These are phyloP conservation scores for Saussurea involucrata DNA, from an alignment of 129 eudicot species.

Conservation along the genomic window DNA sequence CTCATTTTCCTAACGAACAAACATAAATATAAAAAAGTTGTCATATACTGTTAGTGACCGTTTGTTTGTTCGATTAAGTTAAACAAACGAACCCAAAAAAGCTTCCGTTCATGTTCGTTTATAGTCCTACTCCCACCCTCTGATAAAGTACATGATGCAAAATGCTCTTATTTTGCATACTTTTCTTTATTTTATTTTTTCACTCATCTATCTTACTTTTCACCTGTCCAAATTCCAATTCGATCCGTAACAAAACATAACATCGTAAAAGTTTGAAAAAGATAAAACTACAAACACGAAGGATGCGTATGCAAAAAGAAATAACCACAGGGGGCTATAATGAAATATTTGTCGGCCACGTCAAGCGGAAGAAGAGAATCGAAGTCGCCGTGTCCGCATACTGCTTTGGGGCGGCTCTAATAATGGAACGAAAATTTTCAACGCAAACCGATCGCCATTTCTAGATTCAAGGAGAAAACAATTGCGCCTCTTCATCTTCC, in stretches of 20 bases:
- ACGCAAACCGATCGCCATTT: slow-evolving; percentile 19
- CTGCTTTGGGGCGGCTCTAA: neutral
- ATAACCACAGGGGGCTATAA: neutral
- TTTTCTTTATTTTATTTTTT: no score
- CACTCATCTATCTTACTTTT: no score
- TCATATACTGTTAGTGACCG: neutral
- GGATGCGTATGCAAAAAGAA: neutral
- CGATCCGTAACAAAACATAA: no score
- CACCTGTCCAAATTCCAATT: no score
- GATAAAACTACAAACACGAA: neutral
- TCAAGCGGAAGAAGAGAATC: slow-evolving; percentile 5
- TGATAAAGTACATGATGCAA: neutral
- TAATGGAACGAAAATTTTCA: slow-evolving; percentile 9
- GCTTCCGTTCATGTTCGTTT: no score
- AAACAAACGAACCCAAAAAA: no score
- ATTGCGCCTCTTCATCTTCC: neutral
- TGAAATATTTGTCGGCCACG: neutral
- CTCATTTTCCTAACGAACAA: neutral
- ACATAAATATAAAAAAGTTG: neutral
- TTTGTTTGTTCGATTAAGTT: no score
- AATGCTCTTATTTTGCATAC: neutral
- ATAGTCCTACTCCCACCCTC: no score
- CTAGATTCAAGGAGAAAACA: slow-evolving; percentile 15
- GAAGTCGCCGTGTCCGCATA: slow-evolving; percentile 17
- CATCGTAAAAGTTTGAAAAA: no score